These are phyloP conservation scores for Saturnispora mendoncae DNA, from an alignment of 805 yeast species.

Conservation along the genomic window DNA sequence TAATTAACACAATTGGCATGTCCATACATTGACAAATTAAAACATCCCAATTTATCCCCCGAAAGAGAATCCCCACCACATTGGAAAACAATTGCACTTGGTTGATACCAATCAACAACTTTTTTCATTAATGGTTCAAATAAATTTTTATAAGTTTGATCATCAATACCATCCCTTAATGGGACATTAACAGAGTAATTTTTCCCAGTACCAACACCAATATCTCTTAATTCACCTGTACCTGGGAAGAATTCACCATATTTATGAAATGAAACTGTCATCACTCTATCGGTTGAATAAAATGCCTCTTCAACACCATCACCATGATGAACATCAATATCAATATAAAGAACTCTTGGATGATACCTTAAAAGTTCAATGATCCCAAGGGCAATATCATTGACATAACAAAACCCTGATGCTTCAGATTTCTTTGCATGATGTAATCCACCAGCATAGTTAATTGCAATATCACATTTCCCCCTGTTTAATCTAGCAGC, in stretches of 20 bases:
- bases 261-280: slow-evolving; percentile 86
- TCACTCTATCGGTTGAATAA: slow-evolving; percentile 83
- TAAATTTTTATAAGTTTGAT: slow-evolving; percentile 71
- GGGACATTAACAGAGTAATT: slow-evolving; percentile 83
- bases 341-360: slow-evolving; percentile 80
- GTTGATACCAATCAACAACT: slow-evolving; percentile 80
- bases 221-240: slow-evolving; percentile 78
- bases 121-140: slow-evolving; percentile 82
- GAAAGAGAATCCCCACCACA: slow-evolving; percentile 98
- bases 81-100: slow-evolving; percentile 93
- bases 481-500: slow-evolving; percentile 74
- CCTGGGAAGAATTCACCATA: slow-evolving; percentile 93
- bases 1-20: slow-evolving; percentile 94
- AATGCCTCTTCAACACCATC: slow-evolving; percentile 95
- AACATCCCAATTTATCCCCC: slow-evolving; percentile 93
- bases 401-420: slow-evolving; percentile 83
- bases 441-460: slow-evolving; percentile 90
- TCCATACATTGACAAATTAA: slow-evolving; percentile 85
- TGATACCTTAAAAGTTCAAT: slow-evolving; percentile 70
- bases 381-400: slow-evolving; percentile 82
- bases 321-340: slow-evolving; percentile 89
- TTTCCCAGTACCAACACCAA: slow-evolving; percentile 79
- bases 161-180: slow-evolving; percentile 88
- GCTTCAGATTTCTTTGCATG: slow-evolving; percentile 90
- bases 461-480: slow-evolving; percentile 84